Evolutionary conservation across 208 protist species (phyloP).

Genomic region (Novymonas esmeraldas): DNA sequence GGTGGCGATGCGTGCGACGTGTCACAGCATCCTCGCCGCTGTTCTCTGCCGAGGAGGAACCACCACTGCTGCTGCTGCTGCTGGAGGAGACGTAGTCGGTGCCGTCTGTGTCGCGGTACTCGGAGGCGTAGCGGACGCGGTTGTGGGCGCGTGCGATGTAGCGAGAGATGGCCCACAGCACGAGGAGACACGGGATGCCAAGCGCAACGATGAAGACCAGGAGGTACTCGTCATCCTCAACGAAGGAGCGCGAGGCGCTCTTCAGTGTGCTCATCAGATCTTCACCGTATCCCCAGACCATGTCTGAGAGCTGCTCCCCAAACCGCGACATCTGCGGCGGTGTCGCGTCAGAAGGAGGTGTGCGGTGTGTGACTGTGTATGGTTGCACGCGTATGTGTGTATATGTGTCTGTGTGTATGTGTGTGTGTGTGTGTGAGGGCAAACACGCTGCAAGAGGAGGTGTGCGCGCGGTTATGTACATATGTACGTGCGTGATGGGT

Average conservation of each 20-base stretch:
- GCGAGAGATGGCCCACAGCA: slow-evolving; percentile 19
- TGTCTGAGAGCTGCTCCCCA: slow-evolving; percentile 1
- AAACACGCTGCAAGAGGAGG: not conserved
- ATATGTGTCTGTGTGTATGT: slow-evolving; percentile 1
- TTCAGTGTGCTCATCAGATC: slow-evolving; percentile 14
- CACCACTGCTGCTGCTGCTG: slow-evolving; percentile 7
- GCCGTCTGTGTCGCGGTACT: slow-evolving; percentile 26
- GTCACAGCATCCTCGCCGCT: not conserved
- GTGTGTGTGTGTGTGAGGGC: no score
- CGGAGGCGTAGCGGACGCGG: slow-evolving; percentile 39
- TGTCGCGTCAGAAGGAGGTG: not conserved
- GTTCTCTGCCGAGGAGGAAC: slow-evolving; percentile 6
- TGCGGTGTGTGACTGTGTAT: not conserved
- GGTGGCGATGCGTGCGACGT: slow-evolving; percentile 1
- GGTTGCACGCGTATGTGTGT: not conserved
- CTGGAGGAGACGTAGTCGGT: slow-evolving; percentile 20
- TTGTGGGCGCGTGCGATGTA: slow-evolving; percentile 19
- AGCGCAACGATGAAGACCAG: slow-evolving; percentile 32
- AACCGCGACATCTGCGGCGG: slow-evolving; percentile 5
- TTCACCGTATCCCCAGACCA: slow-evolving; percentile 3
- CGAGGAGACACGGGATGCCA: slow-evolving; percentile 22
- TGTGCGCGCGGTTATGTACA: no score
- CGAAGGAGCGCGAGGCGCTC: slow-evolving; percentile 23
- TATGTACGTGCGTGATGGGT: no score
- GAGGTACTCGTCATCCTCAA: slow-evolving; percentile 48